phyloP scores from a whole-genome alignment of 345 rosid species.

The Hevea brasiliensis region DNA sequence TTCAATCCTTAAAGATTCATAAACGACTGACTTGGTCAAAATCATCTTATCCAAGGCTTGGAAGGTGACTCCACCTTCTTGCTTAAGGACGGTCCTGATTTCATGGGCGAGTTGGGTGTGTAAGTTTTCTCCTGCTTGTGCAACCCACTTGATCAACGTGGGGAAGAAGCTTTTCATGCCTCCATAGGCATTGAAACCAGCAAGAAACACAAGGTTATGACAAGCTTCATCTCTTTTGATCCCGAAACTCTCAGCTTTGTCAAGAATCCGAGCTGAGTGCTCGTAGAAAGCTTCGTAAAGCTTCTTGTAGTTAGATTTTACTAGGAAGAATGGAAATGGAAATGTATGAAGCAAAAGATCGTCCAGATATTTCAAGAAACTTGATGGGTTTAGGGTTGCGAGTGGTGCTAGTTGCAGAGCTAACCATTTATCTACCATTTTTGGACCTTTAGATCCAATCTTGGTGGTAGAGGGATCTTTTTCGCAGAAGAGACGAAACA shows the following conservation, averaged over 20 bases:
- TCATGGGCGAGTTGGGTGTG: slow-evolving; percentile 39
- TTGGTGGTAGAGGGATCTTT: slow-evolving; percentile 24
- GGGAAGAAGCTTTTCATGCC: slow-evolving; percentile 39
- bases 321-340: slow-evolving; percentile 28
- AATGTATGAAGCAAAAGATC: slow-evolving; percentile 33
- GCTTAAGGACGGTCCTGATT: slow-evolving; percentile 34
- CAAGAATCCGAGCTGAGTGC: slow-evolving; percentile 19
- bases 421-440: slow-evolving; percentile 19
- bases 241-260: slow-evolving; percentile 37
- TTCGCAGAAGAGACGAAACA: slow-evolving; percentile 23
- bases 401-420: slow-evolving; percentile 31
- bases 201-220: slow-evolving; percentile 44
- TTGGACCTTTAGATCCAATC: slow-evolving; percentile 27
- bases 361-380: slow-evolving; percentile 18
- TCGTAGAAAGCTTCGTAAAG: slow-evolving; percentile 35
- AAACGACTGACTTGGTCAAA: slow-evolving; percentile 49
- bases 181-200: slow-evolving; percentile 43
- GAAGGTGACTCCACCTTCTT: slow-evolving; percentile 32
- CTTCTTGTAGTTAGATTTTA: slow-evolving; percentile 28
- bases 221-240: slow-evolving; percentile 45
- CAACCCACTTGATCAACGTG: slow-evolving; percentile 45
- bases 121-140: slow-evolving; percentile 31
- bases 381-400: slow-evolving; percentile 27
- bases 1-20: slow-evolving; percentile 42
- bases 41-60: slow-evolving; percentile 39